Conservation (phyloP, 805 yeast species). For the Saccharomycopsis selenospora region DNA sequence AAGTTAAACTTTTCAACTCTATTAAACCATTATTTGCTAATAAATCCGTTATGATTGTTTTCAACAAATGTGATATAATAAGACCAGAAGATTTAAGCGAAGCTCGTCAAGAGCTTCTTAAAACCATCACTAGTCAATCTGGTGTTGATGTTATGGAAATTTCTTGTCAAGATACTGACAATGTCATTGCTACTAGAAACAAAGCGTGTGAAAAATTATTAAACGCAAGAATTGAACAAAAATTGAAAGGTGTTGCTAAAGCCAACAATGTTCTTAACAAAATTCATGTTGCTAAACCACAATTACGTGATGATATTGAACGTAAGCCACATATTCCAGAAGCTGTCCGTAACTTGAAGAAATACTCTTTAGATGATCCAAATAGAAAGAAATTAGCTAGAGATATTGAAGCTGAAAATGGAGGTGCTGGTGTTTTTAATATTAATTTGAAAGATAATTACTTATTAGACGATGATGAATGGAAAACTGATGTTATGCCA, state of each 20-base stretch:
- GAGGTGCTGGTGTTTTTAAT: conserved; percentile 98
- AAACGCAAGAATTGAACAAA: conserved; percentile 93
- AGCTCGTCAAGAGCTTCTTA: conserved; percentile 64
- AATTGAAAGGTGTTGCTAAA: conserved; percentile 87
- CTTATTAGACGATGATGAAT: conserved; percentile 87
- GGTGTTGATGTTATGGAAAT: conserved; percentile 91
- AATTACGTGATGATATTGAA: conserved; percentile 75
- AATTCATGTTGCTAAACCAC: conserved; percentile 91
- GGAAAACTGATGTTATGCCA: conserved; percentile 98
- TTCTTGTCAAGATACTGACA: conserved; percentile 91
- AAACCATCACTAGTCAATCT: conserved; percentile 54
- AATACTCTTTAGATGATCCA: conserved; percentile 76
- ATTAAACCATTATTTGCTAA: conserved; percentile 96
- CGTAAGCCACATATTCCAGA: conserved; percentile 83
- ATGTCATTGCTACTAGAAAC: conserved; percentile 92
- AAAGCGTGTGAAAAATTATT: conserved; percentile 95
- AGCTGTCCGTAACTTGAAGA: conserved; percentile 48
- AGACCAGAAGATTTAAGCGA: conserved; percentile 74
- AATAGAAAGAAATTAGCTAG: conserved; percentile 73
- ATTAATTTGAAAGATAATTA: conserved; percentile 90
- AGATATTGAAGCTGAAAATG: conserved; percentile 89
- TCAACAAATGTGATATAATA: conserved; percentile 91
- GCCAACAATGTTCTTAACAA: conserved; percentile 84
- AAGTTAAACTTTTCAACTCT: conserved; percentile 92
- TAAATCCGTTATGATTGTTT: conserved; percentile 90